Base-by-base conservation (phyloP, 2,329 filamentous ascomycete genomes). In the Apiospora phragmitis region DNA sequence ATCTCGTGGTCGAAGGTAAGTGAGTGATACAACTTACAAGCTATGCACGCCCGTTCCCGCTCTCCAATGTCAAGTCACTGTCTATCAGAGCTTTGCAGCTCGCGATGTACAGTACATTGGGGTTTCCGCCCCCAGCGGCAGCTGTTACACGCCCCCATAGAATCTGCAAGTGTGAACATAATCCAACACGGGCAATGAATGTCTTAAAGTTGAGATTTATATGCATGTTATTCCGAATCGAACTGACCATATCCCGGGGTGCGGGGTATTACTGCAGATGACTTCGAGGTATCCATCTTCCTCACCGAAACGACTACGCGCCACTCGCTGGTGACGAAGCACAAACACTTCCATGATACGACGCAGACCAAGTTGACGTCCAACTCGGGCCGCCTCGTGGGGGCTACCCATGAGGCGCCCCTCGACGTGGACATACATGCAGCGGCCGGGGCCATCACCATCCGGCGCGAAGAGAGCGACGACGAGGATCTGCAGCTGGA, bases 231-330 rank as follows among this genome's bases (percentile, higher is more conserved):
- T 35, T 35, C 55, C 32, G 6, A 45, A 14, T 18, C 47, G 35
- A 42, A 67, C 65, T 43, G 21, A 62, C 29, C 55, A 62, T 62
- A 38, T 38, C 65, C 42, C 42, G 32, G 45, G 29, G 45, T 5
- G n/a, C 26, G 29, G 43, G 43, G 43, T 68, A 67, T 69, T 41
- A 71, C 43, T 47, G n/a, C 74, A 96, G 95, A 98, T 81, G 95
- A 97, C 75, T 99, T 98, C 79, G 94, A 98, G 79, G 94, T 98
- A 18, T 93, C 94, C 47, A 93, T 99, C 74, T 98, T 98, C 82
- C 85, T 99, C 74, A 97, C 93, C 65, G 94, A 97, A 80, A 93
- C 92, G 9, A 91, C 89, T 68, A 95, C 92, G 3, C 90, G 94
- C 18, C 96, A 98, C 83, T 93, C 94, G 43, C 85, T 99, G 47